Percentiles rank a stretch among this genome's conserved stretches.
These are phyloP conservation scores for Diddensiella santjacobensis DNA, from an alignment of 805 yeast genomes.

Conservation along the genomic window DNA sequence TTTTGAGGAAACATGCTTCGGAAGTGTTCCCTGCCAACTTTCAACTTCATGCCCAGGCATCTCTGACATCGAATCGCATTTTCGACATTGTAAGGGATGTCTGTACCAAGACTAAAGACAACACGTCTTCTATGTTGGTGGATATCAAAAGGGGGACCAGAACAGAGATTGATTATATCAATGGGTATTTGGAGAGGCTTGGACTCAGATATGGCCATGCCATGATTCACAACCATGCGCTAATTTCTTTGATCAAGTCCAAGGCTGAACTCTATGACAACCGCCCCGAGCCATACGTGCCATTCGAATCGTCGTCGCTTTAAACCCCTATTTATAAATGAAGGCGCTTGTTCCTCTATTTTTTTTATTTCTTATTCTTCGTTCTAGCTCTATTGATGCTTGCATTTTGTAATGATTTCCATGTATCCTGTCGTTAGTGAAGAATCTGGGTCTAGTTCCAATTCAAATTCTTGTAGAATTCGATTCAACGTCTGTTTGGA, in stretches of 20 bases:
- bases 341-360: background rate
- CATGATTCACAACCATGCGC: conserved; percentile 37
- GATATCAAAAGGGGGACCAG: conserved; percentile 53
- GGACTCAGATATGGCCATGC: conserved; percentile 50
- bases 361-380: background rate
- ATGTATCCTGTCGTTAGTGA: background rate
- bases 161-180: conserved; percentile 79
- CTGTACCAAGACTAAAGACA: conserved; percentile 47
- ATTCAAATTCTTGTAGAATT: conserved; percentile 2
- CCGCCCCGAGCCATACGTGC: background rate
- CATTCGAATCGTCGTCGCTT: background rate
- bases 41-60: conserved; percentile 6
- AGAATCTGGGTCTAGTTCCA: conserved; percentile 1
- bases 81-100: conserved; percentile 38
- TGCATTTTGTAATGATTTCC: background rate
- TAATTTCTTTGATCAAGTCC: conserved; percentile 44
- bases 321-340: no score
- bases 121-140: conserved; percentile 67
- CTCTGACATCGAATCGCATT: conserved; percentile 32
- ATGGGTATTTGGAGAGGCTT: conserved; percentile 66
- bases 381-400: background rate
- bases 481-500: conserved; percentile 2
- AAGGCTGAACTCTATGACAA: conserved; percentile 20
- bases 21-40: conserved; percentile 22
- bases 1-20: conserved; percentile 37